Evolutionary conservation across 2,329 filamentous ascomycete genomes (phyloP).

Genomic region (Nothopassalora personata): DNA sequence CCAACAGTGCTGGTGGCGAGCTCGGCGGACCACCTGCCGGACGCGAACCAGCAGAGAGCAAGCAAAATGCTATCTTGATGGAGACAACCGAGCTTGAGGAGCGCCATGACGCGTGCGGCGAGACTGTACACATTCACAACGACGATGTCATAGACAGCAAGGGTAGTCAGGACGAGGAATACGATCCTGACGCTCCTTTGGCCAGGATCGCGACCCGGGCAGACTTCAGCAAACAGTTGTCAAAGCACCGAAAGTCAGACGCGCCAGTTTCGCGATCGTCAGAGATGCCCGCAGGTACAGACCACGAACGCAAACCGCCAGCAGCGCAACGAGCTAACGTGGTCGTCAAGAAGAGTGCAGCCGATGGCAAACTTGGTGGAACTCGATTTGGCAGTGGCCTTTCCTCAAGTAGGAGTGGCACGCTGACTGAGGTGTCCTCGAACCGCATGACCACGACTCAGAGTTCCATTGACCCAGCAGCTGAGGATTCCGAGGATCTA

Average conservation of each 20-base stretch:
- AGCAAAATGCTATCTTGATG: neutral
- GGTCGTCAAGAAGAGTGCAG: neutral
- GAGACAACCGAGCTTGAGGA: neutral
- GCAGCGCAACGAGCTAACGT: neutral
- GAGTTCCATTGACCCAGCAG: neutral
- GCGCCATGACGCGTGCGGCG: neutral
- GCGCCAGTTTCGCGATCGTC: no score
- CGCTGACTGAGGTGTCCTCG: neutral
- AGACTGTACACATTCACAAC: neutral
- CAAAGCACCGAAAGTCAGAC: no score
- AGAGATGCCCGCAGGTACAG: neutral
- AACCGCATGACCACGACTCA: neutral
- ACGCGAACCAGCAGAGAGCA: no score
- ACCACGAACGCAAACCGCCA: neutral
- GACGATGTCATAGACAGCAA: no score
- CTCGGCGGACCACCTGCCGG: no score
- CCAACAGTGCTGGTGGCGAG: no score
- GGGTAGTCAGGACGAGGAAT: neutral
- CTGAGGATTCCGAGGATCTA: slow-evolving; percentile 9
- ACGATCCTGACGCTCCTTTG: neutral
- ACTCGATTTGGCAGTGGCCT: neutral
- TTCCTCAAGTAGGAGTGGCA: neutral
- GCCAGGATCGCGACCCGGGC: no score
- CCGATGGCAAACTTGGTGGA: neutral
- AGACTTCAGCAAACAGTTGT: no score